phyloP scores from a whole-genome alignment of 768 basidiomycete species.

The Lactarius trivialis region DNA sequence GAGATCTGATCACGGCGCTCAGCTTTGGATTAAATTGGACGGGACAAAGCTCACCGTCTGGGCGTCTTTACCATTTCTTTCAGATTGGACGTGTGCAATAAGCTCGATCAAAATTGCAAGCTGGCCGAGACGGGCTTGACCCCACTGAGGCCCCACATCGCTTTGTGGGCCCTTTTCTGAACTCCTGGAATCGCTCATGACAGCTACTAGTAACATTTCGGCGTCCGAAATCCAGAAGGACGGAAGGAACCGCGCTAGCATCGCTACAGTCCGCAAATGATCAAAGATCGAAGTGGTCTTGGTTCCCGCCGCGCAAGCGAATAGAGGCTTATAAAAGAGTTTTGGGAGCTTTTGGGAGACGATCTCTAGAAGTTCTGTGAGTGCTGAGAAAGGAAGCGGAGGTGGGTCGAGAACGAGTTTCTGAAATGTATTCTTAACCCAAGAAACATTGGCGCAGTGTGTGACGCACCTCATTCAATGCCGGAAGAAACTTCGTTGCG shows the following conservation, averaged over 20 bases:
- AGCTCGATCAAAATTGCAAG: conserved; percentile 55
- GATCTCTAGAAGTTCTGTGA: conserved; percentile 46
- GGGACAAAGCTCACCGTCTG: conserved; percentile 25
- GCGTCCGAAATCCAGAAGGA: conserved; percentile 63
- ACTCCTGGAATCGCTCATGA: conserved; percentile 45
- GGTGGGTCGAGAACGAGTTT: conserved; percentile 51
- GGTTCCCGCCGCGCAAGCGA: conserved; percentile 57
- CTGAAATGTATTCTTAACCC: conserved; percentile 23
- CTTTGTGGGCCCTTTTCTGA: conserved; percentile 24
- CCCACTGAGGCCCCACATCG: conserved; percentile 33
- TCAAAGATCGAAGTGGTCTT: conserved; percentile 51
- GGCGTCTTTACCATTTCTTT: conserved; percentile 38
- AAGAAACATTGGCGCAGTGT: background rate
- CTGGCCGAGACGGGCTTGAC: conserved; percentile 54
- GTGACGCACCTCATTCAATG: conserved; percentile 44
- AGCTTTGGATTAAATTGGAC: background rate
- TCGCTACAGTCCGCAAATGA: conserved; percentile 49
- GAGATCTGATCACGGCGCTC: conserved; percentile 10
- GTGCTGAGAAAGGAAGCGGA: conserved; percentile 37
- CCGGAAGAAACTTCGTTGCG: conserved; percentile 38
- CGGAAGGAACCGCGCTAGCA: conserved; percentile 47
- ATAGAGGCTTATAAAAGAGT: conserved; percentile 66
- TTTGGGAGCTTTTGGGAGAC: conserved; percentile 50
- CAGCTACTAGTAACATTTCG: conserved; percentile 68
- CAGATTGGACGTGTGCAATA: conserved; percentile 42